These are phyloP conservation scores for Chenopodium album DNA, from an alignment of 148 eudicot genomes.

Conservation along the genomic window DNA sequence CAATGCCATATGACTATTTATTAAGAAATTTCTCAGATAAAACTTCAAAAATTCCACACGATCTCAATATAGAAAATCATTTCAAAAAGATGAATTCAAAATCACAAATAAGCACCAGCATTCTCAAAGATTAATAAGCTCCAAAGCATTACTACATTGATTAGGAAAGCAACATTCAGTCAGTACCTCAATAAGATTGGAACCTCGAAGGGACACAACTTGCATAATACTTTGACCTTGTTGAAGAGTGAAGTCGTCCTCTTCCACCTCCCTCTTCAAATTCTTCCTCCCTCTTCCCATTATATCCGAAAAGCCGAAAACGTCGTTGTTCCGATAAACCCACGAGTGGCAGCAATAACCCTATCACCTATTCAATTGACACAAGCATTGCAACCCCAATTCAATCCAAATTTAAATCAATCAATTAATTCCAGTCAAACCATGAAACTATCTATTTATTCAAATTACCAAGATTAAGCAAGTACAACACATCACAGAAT, in stretches of 20 bases:
- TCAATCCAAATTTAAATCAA: background rate
- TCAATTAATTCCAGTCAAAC: no score
- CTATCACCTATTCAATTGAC: background rate
- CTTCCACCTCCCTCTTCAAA: conserved; percentile 74
- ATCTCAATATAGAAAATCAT: no score
- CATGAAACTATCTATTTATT: background rate
- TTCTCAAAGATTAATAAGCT: background rate
- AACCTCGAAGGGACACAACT: conserved; percentile 77
- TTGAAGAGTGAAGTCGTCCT: conserved; percentile 44
- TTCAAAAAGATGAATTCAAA: background rate
- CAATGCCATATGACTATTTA: no score
- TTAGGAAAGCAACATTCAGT: background rate
- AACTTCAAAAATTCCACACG: background rate
- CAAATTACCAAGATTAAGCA: no score
- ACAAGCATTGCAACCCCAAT: background rate
- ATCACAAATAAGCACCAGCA: background rate
- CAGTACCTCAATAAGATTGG: conserved; percentile 78
- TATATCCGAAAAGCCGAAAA: background rate
- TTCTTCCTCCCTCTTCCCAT: conserved; percentile 84
- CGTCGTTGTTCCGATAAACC: background rate
- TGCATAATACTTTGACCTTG: conserved; percentile 77
- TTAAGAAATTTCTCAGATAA: background rate
- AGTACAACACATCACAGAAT: no score
- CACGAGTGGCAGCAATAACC: background rate
- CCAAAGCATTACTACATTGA: no score